Percentiles rank a stretch among this genome's conserved stretches.
Evolutionary conservation across 805 yeast genomes (phyloP).

Genomic region (Ogataea siamensis): DNA sequence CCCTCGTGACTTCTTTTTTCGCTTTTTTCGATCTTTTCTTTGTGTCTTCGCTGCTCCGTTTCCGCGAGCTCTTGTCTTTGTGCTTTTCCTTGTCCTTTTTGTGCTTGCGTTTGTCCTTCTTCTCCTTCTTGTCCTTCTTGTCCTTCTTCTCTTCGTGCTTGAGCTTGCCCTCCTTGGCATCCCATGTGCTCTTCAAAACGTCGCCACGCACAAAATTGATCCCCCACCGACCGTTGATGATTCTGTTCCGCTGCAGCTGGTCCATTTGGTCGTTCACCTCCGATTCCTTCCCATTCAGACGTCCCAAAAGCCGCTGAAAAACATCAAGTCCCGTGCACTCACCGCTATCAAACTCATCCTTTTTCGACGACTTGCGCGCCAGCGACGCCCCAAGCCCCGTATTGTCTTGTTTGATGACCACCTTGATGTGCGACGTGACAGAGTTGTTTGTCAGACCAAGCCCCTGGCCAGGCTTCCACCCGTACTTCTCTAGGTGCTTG

Average conservation of each 20-base stretch:
- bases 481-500: conserved; percentile 72
- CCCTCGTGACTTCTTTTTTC: conserved; percentile 34
- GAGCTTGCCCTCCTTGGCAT: conserved; percentile 46
- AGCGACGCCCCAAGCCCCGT: conserved; percentile 87
- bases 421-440: conserved; percentile 78
- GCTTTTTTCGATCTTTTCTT: too few relatives aligned
- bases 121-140: conserved; percentile 25
- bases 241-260: conserved; percentile 61
- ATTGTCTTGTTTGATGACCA: conserved; percentile 75
- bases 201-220: conserved; percentile 86
- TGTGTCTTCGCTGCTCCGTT: conserved; percentile 16
- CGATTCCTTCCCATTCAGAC: conserved; percentile 83
- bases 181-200: conserved; percentile 80
- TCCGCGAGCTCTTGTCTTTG: conserved; percentile 23
- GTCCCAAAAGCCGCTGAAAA: conserved; percentile 85
- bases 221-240: conserved; percentile 86
- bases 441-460: conserved; percentile 71
- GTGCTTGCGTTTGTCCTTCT: conserved; percentile 32
- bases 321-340: conserved; percentile 91
- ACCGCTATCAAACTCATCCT: conserved; percentile 72
- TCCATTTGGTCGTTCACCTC: conserved; percentile 64
- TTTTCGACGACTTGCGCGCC: conserved; percentile 43
- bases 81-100: conserved; percentile 27
- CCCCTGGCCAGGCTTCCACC: conserved; percentile 93
- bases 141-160: conserved; percentile 26